phyloP scores from a whole-genome alignment of 2,329 filamentous ascomycete species.

The Cladosporium sp. region DNA sequence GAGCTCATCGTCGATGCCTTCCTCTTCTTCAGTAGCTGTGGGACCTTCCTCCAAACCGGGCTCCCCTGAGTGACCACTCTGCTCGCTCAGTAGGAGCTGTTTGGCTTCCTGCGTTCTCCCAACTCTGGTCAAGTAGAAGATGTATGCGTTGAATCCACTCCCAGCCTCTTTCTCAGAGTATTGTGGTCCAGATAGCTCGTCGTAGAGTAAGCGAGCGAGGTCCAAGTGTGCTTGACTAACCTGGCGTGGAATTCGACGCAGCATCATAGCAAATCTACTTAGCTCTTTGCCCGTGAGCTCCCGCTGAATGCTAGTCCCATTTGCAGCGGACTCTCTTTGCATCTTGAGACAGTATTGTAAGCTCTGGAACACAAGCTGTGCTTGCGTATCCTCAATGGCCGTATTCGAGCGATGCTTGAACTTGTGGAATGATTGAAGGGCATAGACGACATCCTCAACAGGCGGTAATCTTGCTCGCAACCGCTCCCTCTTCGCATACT shows the following conservation, averaged over 20 bases:
- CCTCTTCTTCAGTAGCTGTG: not conserved
- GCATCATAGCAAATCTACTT: not conserved
- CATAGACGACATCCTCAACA: slow-evolving; percentile 57
- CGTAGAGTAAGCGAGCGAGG: slow-evolving; percentile 37
- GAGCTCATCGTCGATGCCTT: not conserved
- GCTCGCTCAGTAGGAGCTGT: not conserved
- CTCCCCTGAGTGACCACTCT: not conserved
- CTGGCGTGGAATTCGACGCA: slow-evolving; percentile 2
- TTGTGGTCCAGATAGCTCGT: not conserved
- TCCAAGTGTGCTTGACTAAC: slow-evolving; percentile 35
- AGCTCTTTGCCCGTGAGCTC: too few relatives aligned
- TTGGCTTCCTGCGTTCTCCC: slow-evolving; percentile 34
- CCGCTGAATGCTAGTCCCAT: too few relatives aligned
- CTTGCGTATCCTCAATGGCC: slow-evolving; percentile 57
- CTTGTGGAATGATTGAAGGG: slow-evolving; percentile 60
- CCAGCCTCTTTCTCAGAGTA: not conserved
- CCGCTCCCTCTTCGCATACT: slow-evolving; percentile 59
- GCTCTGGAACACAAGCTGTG: slow-evolving; percentile 54
- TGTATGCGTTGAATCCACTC: not conserved
- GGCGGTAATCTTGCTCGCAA: slow-evolving; percentile 62
- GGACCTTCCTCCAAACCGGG: not conserved
- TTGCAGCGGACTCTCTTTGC: not conserved
- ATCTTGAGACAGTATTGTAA: slow-evolving; percentile 52
- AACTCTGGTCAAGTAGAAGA: not conserved
- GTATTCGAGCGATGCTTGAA: slow-evolving; percentile 32